A percentile compares a stretch with the other conserved stretches of the same genome.
These are phyloP conservation scores for Rhodocollybia butyracea DNA, from an alignment of 768 basidiomycete genomes.

Conservation along the genomic window DNA sequence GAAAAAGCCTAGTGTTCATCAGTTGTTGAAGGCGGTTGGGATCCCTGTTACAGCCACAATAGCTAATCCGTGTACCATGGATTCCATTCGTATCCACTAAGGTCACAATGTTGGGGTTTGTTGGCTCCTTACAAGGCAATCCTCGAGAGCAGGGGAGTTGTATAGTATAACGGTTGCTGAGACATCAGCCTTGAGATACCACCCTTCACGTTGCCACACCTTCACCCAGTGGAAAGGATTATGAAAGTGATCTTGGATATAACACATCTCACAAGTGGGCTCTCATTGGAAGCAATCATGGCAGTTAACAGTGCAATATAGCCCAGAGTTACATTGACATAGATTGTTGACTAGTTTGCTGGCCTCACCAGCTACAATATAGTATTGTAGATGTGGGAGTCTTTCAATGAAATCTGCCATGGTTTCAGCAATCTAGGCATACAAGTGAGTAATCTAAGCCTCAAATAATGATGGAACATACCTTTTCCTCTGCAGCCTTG, in stretches of 20 bases:
- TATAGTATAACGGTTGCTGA: neutral
- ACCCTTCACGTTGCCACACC: neutral
- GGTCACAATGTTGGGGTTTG: neutral
- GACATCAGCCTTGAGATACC: neutral
- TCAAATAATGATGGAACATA: no score
- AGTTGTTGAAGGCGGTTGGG: constrained; percentile 8
- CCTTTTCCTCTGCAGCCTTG: no score
- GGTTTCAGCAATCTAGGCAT: no score
- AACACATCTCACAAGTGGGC: neutral
- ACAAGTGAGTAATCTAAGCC: no score
- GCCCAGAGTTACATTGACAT: no score
- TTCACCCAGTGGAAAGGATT: neutral
- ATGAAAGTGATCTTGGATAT: neutral
- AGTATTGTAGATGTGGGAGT: no score
- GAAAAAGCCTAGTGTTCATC: constrained; percentile 7
- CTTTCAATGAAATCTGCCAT: no score
- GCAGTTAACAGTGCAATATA: neutral
- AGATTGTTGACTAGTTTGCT: no score
- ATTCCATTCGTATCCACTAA: constrained; percentile 9
- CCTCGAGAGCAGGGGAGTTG: neutral
- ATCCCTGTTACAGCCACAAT: constrained; percentile 4
- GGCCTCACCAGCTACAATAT: no score
- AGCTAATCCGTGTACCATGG: neutral
- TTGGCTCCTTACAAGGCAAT: neutral
- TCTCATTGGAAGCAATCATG: neutral